A percentile compares a stretch with the other conserved stretches of the same genome.
Evolutionary conservation across 2,329 filamentous ascomycete species (phyloP).

Genomic region (Fusarium sp.): DNA sequence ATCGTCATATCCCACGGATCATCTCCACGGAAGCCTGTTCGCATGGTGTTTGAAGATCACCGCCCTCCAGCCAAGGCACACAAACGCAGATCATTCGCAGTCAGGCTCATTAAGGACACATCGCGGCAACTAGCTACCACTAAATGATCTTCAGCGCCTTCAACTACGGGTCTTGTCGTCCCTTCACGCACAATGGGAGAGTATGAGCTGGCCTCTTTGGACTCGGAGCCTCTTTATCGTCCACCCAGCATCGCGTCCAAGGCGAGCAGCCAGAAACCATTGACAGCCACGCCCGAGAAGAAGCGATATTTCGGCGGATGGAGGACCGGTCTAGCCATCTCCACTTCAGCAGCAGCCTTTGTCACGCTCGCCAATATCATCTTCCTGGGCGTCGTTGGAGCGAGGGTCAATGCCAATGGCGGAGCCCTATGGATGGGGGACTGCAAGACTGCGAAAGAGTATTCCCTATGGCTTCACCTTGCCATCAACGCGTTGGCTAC

Average conservation of each 20-base stretch:
- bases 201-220: background rate
- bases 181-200: background rate
- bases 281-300: background rate
- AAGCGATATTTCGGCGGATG: background rate
- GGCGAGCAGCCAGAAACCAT: background rate
- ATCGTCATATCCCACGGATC: background rate
- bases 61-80: background rate
- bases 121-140: background rate
- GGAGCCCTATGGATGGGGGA: background rate
- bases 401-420: background rate
- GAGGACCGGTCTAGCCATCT: background rate
- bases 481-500: background rate
- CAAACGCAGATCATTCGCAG: background rate
- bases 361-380: background rate
- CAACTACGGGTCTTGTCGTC: background rate
- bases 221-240: background rate
- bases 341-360: background rate
- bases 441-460: background rate
- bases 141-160: background rate
- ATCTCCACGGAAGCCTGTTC: background rate
- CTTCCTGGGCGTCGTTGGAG: background rate
- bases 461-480: background rate
- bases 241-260: background rate
- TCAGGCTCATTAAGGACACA: background rate
- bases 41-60: background rate